Percentiles rank a stretch among this genome's conserved stretches.
Evolutionary conservation across 2,329 filamentous ascomycete species (phyloP).

Genomic region (Cercospora canescens): DNA sequence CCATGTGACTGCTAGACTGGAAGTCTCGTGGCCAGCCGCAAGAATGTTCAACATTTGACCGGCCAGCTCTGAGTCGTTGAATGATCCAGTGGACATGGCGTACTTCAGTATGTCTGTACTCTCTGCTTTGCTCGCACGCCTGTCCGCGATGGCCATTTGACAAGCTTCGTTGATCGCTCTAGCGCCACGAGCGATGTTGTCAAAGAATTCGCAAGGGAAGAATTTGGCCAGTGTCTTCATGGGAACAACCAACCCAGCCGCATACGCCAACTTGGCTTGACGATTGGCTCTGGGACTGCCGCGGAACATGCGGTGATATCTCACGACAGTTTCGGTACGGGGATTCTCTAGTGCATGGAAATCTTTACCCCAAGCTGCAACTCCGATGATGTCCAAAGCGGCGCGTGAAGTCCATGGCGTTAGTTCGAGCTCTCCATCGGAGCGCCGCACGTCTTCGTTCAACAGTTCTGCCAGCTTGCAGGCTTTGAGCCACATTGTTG

Average conservation of each 20-base stretch:
- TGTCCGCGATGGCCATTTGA: background rate
- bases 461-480: background rate
- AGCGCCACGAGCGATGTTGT: background rate
- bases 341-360: conserved; percentile 7
- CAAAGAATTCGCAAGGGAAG: background rate
- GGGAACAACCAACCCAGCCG: background rate
- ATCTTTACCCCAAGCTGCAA: conserved; percentile 12
- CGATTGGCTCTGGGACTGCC: background rate
- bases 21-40: conserved; percentile 69
- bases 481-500: conserved; percentile 1
- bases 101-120: conserved; percentile 2
- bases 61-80: conserved; percentile 51
- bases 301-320: conserved; percentile 9
- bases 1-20: conserved; percentile 71
- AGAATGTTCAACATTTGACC: conserved; percentile 58
- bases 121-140: background rate
- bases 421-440: background rate
- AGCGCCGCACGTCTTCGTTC: background rate
- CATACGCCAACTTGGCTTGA: background rate
- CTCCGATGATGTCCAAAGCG: conserved; percentile 15
- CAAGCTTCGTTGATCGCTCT: background rate
- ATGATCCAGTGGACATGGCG: conserved; percentile 26
- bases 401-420: conserved; percentile 1
- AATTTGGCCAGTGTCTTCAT: background rate
- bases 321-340: background rate